These are phyloP conservation scores for Trichoderma breve DNA, from an alignment of 2,329 filamentous ascomycete genomes.

Conservation along the genomic window DNA sequence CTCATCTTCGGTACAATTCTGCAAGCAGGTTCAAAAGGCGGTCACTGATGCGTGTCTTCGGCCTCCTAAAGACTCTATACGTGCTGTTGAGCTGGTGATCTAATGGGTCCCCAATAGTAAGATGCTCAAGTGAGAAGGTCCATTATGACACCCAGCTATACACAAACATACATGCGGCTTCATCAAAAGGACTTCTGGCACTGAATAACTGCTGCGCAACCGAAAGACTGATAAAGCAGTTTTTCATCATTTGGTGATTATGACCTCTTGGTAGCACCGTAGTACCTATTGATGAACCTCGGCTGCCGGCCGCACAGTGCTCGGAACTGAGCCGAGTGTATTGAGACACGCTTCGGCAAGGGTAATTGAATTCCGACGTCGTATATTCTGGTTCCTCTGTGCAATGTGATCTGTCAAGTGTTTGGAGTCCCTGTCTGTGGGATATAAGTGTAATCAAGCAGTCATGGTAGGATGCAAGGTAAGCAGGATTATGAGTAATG, in stretches of 20 bases:
- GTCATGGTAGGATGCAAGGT: background rate
- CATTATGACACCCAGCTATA: background rate
- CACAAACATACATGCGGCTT: background rate
- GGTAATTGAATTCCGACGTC: constrained; percentile 10
- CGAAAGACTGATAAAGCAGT: background rate
- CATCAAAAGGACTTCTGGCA: background rate
- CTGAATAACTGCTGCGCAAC: background rate
- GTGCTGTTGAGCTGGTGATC: background rate
- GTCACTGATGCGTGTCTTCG: background rate
- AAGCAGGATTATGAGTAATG: background rate
- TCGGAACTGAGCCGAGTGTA: constrained; percentile 4
- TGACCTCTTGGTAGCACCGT: background rate
- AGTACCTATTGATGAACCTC: background rate
- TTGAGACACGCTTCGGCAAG: constrained; percentile 11
- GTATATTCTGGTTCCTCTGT: background rate
- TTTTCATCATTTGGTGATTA: background rate
- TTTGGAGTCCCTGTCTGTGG: background rate
- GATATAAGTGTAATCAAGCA: background rate
- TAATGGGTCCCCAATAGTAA: background rate
- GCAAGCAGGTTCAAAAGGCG: background rate
- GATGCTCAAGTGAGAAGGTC: background rate
- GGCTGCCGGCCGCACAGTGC: background rate
- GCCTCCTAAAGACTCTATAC: background rate
- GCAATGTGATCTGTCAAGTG: constrained; percentile 6
- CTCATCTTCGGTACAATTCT: background rate